These are phyloP conservation scores for Huntiella decipiens DNA, from an alignment of 2,329 filamentous ascomycete species.

Conservation along the genomic window DNA sequence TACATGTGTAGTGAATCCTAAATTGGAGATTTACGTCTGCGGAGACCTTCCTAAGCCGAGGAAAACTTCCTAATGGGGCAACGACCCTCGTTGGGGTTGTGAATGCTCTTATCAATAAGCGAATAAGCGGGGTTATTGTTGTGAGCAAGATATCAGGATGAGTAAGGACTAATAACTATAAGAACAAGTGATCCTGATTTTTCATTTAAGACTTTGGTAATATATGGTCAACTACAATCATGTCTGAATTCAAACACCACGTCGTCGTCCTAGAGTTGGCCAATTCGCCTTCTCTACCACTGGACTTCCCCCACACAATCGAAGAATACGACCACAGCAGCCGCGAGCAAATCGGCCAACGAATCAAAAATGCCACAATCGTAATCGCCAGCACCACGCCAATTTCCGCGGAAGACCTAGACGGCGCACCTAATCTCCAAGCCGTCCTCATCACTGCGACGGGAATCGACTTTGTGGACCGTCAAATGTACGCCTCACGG, in stretches of 20 bases:
- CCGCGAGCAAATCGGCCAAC: conserved; percentile 1
- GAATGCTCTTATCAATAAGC: too few species aligned
- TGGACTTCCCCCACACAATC: conserved; percentile 8
- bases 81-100: too few species aligned
- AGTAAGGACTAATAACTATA: too few species aligned
- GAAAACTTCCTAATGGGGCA: too few species aligned
- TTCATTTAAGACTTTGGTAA: too few species aligned
- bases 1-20: too few species aligned
- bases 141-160: too few species aligned
- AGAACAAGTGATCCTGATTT: too few species aligned
- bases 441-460: conserved; percentile 8
- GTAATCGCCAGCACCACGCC: conserved; percentile 9
- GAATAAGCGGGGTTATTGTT: too few species aligned
- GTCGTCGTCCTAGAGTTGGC: conserved; percentile 7
- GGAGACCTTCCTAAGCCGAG: too few species aligned
- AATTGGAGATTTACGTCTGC: too few species aligned
- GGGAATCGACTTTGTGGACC: conserved; percentile 8
- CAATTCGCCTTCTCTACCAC: conserved; percentile 4
- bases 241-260: neutral
- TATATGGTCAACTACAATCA: too few species aligned
- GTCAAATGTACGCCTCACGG: conserved; percentile 1
- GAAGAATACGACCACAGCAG: conserved; percentile 1
- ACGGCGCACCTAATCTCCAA: conserved; percentile 1
- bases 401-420: conserved; percentile 1
- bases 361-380: conserved; percentile 9